These are phyloP conservation scores for Diplosphaera chodatii DNA, from an alignment of 139 green algal species.

Conservation along the genomic window DNA sequence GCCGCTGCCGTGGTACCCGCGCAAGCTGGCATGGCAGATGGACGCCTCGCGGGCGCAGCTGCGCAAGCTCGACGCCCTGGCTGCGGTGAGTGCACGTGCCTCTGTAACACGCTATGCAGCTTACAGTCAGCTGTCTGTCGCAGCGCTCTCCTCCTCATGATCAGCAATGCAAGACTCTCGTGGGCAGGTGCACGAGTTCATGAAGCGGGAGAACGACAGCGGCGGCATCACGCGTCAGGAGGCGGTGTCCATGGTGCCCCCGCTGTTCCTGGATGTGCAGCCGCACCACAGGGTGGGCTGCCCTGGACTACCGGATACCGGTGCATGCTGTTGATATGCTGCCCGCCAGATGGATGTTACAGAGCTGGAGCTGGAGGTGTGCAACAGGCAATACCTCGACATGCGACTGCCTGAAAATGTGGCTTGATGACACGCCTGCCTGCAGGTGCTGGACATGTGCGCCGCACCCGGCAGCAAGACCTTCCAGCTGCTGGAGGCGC, in stretches of 20 bases:
- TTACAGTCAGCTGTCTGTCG: too few relatives aligned
- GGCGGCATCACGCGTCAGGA: conserved; percentile 96
- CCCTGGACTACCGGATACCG: too few relatives aligned
- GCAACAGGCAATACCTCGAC: too few relatives aligned
- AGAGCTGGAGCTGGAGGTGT: too few relatives aligned
- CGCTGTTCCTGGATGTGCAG: conserved; percentile 92
- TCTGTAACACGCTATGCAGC: too few relatives aligned
- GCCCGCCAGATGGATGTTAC: too few relatives aligned
- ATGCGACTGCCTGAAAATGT: too few relatives aligned
- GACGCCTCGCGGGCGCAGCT: conserved; percentile 81
- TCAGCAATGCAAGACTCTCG: too few relatives aligned
- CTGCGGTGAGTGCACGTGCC: too few relatives aligned
- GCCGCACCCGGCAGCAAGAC: conserved; percentile 97
- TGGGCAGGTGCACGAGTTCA: conserved; percentile 83
- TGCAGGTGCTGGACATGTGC: conserved; percentile 94
- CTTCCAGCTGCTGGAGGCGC: conserved; percentile 89
- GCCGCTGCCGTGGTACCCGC: conserved; percentile 89
- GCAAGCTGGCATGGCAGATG: conserved; percentile 89
- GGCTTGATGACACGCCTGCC: too few relatives aligned
- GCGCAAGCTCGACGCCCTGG: conserved; percentile 68
- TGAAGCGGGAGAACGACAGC: conserved; percentile 70
- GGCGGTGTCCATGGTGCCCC: conserved; percentile 97
- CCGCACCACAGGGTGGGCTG: conserved; percentile 76
- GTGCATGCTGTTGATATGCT: too few relatives aligned
- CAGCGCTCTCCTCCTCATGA: too few relatives aligned